Percentiles rank a stretch among this genome's conserved stretches.
phyloP scores from a whole-genome alignment of 1,284 basidiomycete species.

The Leccinum olivaceoglutinosum region DNA sequence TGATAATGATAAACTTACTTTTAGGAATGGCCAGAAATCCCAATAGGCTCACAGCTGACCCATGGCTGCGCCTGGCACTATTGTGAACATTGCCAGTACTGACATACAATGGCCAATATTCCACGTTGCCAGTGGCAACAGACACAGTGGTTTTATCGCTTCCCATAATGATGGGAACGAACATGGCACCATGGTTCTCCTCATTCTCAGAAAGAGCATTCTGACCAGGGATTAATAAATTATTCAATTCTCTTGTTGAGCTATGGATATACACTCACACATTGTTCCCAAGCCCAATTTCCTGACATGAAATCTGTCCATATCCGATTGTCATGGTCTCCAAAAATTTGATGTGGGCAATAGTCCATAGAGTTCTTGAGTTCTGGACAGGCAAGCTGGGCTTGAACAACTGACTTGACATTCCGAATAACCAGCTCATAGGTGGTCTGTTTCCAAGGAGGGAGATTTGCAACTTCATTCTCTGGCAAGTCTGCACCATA shows the following conservation, averaged over 20 bases:
- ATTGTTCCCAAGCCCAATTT: not conserved
- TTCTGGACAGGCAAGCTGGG: not conserved
- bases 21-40: not conserved
- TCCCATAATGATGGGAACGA: constrained; percentile 5
- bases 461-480: not conserved
- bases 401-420: not conserved
- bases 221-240: not conserved
- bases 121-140: constrained; percentile 2
- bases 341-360: not conserved
- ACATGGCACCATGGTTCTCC: not conserved
- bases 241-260: not conserved
- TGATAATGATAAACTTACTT: not conserved
- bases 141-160: constrained; percentile 9
- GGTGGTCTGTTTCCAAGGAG: not conserved
- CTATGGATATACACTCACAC: not conserved
- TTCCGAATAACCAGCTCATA: not conserved
- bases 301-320: not conserved
- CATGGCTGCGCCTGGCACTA: not conserved
- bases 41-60: not conserved
- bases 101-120: not conserved
- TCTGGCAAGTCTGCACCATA: not conserved
- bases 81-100: not conserved
- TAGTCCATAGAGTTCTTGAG: not conserved
- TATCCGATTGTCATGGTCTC: not conserved
- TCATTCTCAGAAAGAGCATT: not conserved